Base-by-base conservation (phyloP, 2,329 filamentous ascomycete species). In the Fusarium piperis region DNA sequence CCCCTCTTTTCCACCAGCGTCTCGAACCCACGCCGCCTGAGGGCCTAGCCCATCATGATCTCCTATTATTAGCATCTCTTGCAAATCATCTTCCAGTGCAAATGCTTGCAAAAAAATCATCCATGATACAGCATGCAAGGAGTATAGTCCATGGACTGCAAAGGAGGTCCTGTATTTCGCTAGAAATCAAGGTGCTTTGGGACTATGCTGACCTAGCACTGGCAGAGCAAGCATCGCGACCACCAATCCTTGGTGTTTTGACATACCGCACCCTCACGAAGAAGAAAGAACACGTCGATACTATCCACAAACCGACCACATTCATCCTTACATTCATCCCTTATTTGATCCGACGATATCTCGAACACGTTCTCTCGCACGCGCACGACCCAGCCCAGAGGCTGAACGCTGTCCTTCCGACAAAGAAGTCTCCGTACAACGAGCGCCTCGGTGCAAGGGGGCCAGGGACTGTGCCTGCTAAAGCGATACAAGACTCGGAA, bases 241-340 rank as follows among this genome's bases (percentile, higher is more conserved):
- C 5, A 18, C 28, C n/a, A 1, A 48, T 18, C 10, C 36, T 6
- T 64, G 55, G 55, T 70, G 58, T 72, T 72, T 70, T n/a, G 35
- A 44, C 33, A 32, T 13, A 11, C 23, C 16, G n/a, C 56, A n/a
- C 4, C 32, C 11, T 20, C 12, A 13, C 8, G 11, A 60, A 11
- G 18, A 6, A 16, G 28, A 9, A 30, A 16, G 11, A n/a, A 18
- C 12, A 2, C 20, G 18, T 23, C 1, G 46, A 59, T 26, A 28
- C 28, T 11, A 16, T 48, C 46, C 57, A n/a, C 9, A 16, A 18
- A 36, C 26, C 18, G 38, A 10, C 20, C 8, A 1, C 3, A 15
- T 5, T 16, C 5, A 30, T 11, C 16, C 59, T 16, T 12, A 33
- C 32, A 36, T 58, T 2, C 52, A 36, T 55, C 6, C 23, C 8